Evolutionary conservation across 805 yeast species (phyloP).

Genomic region (Lipomyces kockii): DNA sequence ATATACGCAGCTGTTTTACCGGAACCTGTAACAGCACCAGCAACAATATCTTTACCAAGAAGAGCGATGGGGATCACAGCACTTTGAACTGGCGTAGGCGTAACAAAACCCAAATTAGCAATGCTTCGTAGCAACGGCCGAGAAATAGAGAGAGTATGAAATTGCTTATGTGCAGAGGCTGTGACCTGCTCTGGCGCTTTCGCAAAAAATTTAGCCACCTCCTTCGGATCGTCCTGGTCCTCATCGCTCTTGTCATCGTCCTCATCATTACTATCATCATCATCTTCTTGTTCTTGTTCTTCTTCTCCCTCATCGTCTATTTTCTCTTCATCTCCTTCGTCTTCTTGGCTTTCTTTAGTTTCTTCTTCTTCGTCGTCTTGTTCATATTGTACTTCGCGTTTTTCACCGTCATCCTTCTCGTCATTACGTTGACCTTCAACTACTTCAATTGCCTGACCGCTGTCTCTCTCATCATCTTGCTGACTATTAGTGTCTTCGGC

Average conservation of each 20-base stretch:
- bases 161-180: conserved; percentile 60
- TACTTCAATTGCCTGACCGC: conserved; percentile 42
- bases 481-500: conserved; percentile 40
- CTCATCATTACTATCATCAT: conserved; percentile 41
- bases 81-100: conserved; percentile 92
- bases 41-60: conserved; percentile 93
- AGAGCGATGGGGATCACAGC: conserved; percentile 93
- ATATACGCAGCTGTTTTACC: conserved; percentile 99
- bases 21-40: conserved; percentile 99
- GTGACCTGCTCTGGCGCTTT: conserved; percentile 58
- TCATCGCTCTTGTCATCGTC: conserved; percentile 46
- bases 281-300: conserved; percentile 32
- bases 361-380: conserved; percentile 36
- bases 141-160: conserved; percentile 78
- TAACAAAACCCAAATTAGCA: conserved; percentile 76
- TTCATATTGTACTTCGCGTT: conserved; percentile 47
- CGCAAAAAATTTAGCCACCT: conserved; percentile 78
- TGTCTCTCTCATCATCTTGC: conserved; percentile 52
- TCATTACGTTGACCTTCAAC: not conserved
- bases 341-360: conserved; percentile 45
- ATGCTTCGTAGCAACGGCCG: conserved; percentile 89
- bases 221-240: conserved; percentile 75
- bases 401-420: conserved; percentile 22
- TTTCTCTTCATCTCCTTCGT: conserved; percentile 45
- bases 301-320: conserved; percentile 43